Conservation (phyloP, 192 early-diverging fungal species). For the Umbelopsis isabellina region DNA sequence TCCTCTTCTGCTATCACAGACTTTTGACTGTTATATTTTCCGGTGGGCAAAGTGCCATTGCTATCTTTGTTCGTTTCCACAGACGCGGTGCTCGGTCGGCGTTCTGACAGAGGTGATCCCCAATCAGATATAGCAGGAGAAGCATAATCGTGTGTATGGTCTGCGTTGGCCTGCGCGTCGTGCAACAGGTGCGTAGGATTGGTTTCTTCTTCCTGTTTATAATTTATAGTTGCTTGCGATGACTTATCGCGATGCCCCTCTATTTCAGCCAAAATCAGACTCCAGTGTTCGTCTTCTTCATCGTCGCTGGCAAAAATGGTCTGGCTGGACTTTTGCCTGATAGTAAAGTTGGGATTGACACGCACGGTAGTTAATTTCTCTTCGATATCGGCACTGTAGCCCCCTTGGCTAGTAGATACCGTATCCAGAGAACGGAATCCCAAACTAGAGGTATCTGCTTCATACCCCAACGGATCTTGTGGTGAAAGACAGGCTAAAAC, state of each 20-base stretch:
- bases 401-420: constrained; percentile 10
- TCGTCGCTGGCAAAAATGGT: constrained; percentile 18
- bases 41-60: background rate
- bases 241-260: background rate
- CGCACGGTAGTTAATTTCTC: background rate
- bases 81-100: no score
- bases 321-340: background rate
- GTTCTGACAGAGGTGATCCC: background rate
- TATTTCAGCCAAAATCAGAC: constrained; percentile 10
- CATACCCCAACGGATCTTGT: background rate
- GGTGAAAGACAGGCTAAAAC: background rate
- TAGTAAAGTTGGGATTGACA: background rate
- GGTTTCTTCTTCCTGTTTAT: background rate
- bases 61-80: background rate
- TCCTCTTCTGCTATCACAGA: background rate
- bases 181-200: background rate
- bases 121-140: background rate
- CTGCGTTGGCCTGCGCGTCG: background rate
- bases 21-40: background rate
- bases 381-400: constrained; percentile 13
- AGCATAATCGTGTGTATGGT: background rate
- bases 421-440: constrained; percentile 8
- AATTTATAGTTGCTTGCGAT: background rate
- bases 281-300: constrained; percentile 17
- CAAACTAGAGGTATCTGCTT: constrained; percentile 7